Conservation (phyloP, 129 eudicot species). For the Dittrichia graveolens region DNA sequence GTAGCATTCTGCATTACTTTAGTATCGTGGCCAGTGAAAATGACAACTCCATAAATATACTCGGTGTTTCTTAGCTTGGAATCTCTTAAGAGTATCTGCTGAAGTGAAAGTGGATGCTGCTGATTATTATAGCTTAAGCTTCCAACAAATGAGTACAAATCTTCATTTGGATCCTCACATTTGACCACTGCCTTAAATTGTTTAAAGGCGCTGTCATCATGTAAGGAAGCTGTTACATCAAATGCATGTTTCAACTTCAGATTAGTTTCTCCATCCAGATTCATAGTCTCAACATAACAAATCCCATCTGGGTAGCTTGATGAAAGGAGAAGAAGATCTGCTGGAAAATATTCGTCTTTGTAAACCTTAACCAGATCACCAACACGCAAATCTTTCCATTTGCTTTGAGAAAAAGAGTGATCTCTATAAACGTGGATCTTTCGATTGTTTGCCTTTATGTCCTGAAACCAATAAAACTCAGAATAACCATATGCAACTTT, state of each 20-base stretch:
- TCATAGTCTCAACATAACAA: conserved; percentile 93
- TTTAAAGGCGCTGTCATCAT: conserved; percentile 54
- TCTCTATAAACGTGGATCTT: conserved; percentile 53
- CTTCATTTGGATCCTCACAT: conserved; percentile 97
- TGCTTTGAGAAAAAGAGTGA: conserved; percentile 48
- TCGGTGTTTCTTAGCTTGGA: conserved; percentile 90
- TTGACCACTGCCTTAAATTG: conserved; percentile 74
- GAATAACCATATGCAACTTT: conserved; percentile 16
- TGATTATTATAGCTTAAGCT: conserved; percentile 51
- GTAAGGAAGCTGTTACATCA: conserved; percentile 65
- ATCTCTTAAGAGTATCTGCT: conserved; percentile 84
- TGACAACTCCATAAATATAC: conserved; percentile 68
- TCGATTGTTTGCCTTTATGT: conserved; percentile 88
- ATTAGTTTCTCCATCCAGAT: conserved; percentile 97
- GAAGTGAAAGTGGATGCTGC: conserved; percentile 69
- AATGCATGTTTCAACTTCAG: conserved; percentile 87
- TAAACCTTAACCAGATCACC: conserved; percentile 83
- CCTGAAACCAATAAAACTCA: conserved; percentile 52
- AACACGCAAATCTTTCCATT: conserved; percentile 82
- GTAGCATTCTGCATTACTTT: conserved; percentile 96
- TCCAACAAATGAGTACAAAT: conserved; percentile 82
- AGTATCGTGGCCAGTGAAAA: conserved; percentile 95
- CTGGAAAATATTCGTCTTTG: conserved; percentile 91
- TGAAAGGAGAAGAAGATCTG: conserved; percentile 91
- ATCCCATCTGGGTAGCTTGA: conserved; percentile 94